These are phyloP conservation scores for Fusarium irregulare DNA, from an alignment of 2,329 filamentous ascomycete genomes.

Conservation along the genomic window DNA sequence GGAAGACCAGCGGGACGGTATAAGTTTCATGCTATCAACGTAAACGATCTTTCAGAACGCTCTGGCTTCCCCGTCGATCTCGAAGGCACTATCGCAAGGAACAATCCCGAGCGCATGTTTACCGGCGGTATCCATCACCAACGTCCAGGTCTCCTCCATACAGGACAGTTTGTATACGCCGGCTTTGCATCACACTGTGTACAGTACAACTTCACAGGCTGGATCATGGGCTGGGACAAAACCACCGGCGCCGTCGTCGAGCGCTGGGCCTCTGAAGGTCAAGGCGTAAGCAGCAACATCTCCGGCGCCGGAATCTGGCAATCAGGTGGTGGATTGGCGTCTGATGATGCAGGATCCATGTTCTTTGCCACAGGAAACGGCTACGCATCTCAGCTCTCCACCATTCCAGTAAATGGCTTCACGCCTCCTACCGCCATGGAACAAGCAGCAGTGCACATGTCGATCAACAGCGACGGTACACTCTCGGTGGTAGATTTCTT, in stretches of 20 bases:
- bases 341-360: slow-evolving; percentile 54
- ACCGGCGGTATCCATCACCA: slow-evolving; percentile 64
- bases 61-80: slow-evolving; percentile 61
- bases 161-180: slow-evolving; percentile 61
- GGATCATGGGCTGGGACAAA: slow-evolving; percentile 62
- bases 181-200: slow-evolving; percentile 68
- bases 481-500: slow-evolving; percentile 63
- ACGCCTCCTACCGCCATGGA: slow-evolving; percentile 56
- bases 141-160: slow-evolving; percentile 59
- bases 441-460: slow-evolving; percentile 59
- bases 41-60: slow-evolving; percentile 52
- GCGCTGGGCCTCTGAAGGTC: slow-evolving; percentile 55
- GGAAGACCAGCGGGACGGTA: slow-evolving; percentile 51
- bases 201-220: slow-evolving; percentile 66
- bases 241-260: slow-evolving; percentile 53
- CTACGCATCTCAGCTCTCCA: slow-evolving; percentile 54
- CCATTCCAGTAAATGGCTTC: slow-evolving; percentile 53
- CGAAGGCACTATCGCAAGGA: slow-evolving; percentile 59
- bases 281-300: slow-evolving; percentile 52
- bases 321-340: slow-evolving; percentile 54
- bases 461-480: slow-evolving; percentile 54
- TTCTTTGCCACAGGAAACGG: slow-evolving; percentile 56
- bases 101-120: slow-evolving; percentile 61
- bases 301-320: slow-evolving; percentile 59
- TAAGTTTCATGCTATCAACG: slow-evolving; percentile 53